phyloP scores from a whole-genome alignment of 139 green algal genomes.

The Chlamydomonas sp. region DNA sequence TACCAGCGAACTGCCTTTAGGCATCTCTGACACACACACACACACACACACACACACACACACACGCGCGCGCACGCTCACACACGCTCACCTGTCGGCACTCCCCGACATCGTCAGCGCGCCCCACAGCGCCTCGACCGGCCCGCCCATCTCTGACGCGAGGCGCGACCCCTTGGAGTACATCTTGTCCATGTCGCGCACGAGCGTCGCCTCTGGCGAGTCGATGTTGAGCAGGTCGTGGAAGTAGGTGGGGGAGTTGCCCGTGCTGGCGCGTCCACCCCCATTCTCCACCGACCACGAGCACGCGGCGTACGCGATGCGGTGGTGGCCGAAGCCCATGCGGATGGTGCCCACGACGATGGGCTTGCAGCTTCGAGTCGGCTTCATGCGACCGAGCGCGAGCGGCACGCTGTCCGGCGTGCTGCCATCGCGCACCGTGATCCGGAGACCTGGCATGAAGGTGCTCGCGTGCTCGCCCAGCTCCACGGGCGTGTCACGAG shows the following conservation, averaged over 20 bases:
- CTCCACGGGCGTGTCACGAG: not conserved
- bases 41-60: too few relatives aligned
- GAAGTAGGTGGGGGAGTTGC: not conserved
- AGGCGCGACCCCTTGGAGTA: constrained; percentile 7
- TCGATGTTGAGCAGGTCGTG: constrained; percentile 10
- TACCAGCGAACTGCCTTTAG: too few relatives aligned
- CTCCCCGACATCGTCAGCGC: not conserved
- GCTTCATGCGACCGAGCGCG: too few relatives aligned
- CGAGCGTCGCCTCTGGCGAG: not conserved
- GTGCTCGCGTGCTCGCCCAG: not conserved
- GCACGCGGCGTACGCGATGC: constrained; percentile 7
- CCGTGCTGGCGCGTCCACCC: too few relatives aligned
- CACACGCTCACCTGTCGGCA: not conserved
- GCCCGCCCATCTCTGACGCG: constrained; percentile 4
- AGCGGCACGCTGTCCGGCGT: not conserved
- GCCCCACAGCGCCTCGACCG: constrained; percentile 9
- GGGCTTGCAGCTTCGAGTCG: not conserved
- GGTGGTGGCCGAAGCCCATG: constrained; percentile 14
- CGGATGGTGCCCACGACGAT: constrained; percentile 13
- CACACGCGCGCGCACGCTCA: too few relatives aligned
- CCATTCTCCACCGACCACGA: not conserved
- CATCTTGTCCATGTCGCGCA: constrained; percentile 10
- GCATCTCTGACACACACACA: too few relatives aligned
- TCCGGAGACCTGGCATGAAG: not conserved
- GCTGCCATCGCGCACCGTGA: not conserved